phyloP scores from a whole-genome alignment of 495 filamentous ascomycete species.

The Poronia punctata region DNA sequence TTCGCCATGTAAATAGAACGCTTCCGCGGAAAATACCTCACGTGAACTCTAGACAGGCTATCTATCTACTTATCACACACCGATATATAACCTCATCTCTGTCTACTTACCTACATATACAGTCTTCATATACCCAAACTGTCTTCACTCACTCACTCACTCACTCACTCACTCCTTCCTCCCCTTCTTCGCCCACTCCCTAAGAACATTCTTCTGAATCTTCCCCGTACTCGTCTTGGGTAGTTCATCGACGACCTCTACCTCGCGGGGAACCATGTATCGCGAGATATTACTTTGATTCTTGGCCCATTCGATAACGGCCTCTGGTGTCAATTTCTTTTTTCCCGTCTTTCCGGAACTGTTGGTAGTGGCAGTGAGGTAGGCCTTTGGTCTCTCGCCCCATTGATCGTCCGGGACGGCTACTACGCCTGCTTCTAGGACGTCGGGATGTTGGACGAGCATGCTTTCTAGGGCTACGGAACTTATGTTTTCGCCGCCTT shows the following conservation, averaged over 20 bases:
- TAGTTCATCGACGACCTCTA: slow-evolving; percentile 78
- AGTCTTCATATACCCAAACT: too few relatives aligned
- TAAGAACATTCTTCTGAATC: slow-evolving; percentile 86
- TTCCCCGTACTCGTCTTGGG: slow-evolving; percentile 98
- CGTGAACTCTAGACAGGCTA: too few relatives aligned
- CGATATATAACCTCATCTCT: too few relatives aligned
- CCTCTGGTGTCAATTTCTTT: slow-evolving; percentile 52
- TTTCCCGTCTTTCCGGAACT: slow-evolving; percentile 14
- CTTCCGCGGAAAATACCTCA: too few relatives aligned
- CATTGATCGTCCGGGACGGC: slow-evolving; percentile 86
- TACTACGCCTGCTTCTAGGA: slow-evolving; percentile 87
- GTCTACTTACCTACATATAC: too few relatives aligned
- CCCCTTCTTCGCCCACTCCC: slow-evolving; percentile 72
- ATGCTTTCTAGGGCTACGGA: slow-evolving; percentile 87
- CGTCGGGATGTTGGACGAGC: slow-evolving; percentile 81
- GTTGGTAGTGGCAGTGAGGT: slow-evolving; percentile 68
- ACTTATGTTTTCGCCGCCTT: slow-evolving; percentile 95
- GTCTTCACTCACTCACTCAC: not conserved
- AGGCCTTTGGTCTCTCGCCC: slow-evolving; percentile 93
- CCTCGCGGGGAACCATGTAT: slow-evolving; percentile 94
- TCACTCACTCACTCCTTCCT: slow-evolving; percentile 4
- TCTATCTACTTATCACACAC: too few relatives aligned
- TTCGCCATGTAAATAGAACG: too few relatives aligned
- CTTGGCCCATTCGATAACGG: slow-evolving; percentile 83
- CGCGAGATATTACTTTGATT: slow-evolving; percentile 69